Evolutionary conservation across 108 stramenopile genomes (phyloP).

Genomic region (Nitzschia putrida): DNA sequence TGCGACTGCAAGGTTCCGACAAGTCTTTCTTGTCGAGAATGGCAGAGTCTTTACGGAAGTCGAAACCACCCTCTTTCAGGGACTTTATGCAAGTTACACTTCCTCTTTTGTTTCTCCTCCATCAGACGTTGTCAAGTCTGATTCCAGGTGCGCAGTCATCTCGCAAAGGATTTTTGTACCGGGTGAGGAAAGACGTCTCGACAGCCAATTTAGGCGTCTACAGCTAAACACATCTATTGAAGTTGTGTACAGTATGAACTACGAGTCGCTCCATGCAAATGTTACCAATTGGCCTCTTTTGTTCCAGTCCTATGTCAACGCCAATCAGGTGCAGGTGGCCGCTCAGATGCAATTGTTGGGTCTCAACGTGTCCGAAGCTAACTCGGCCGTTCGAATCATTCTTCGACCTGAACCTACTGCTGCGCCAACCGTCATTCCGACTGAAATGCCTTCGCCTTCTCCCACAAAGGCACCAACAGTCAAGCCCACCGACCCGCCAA

Average conservation of each 20-base stretch:
- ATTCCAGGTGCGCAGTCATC: constrained; percentile 5
- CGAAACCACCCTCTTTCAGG: constrained; percentile 21
- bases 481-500: not conserved
- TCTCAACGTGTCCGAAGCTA: constrained; percentile 39
- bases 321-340: constrained; percentile 38
- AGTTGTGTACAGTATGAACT: constrained; percentile 51
- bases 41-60: constrained; percentile 21
- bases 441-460: constrained; percentile 27
- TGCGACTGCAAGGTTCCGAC: constrained; percentile 24
- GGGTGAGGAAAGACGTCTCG: not conserved
- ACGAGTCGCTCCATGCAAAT: constrained; percentile 47
- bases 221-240: constrained; percentile 8
- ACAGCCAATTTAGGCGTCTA: not conserved
- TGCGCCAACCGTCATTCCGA: constrained; percentile 17
- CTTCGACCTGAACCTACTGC: constrained; percentile 23
- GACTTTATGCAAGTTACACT: constrained; percentile 37
- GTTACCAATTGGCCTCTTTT: constrained; percentile 44
- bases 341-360: constrained; percentile 44
- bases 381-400: constrained; percentile 10
- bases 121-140: not conserved
- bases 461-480: constrained; percentile 23
- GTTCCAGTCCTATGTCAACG: constrained; percentile 56
- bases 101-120: constrained; percentile 19
- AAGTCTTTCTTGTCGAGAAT: constrained; percentile 30
- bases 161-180: not conserved